Evolutionary conservation across 352 stramenopile genomes (phyloP).

Genomic region (Pythium monospermum): DNA sequence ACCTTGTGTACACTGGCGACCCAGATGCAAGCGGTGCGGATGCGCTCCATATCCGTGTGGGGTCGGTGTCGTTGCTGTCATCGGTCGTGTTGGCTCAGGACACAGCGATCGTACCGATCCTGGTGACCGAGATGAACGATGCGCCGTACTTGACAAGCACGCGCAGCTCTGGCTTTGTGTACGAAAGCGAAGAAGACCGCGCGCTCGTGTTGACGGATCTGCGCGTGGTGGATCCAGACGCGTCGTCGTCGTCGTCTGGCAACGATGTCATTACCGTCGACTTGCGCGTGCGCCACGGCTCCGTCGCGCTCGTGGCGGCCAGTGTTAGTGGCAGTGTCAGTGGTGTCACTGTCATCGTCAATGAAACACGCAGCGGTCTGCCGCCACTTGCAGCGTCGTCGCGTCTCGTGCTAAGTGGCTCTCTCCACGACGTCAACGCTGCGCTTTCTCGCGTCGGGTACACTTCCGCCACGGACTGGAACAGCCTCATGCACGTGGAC

Average conservation of each 20-base stretch:
- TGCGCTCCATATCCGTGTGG: conserved; percentile 29
- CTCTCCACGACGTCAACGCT: conserved; percentile 35
- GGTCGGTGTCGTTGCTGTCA: not conserved
- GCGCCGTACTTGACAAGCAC: conserved; percentile 44
- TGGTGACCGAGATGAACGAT: conserved; percentile 55
- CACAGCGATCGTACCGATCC: conserved; percentile 35
- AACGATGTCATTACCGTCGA: conserved; percentile 24
- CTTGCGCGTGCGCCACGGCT: conserved; percentile 28
- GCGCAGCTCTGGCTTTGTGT: conserved; percentile 33
- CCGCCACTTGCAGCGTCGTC: not conserved
- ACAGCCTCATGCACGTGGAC: conserved; percentile 33
- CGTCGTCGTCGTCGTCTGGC: not conserved
- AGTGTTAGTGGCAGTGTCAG: not conserved
- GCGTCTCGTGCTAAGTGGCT: conserved; percentile 24
- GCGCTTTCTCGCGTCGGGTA: conserved; percentile 43
- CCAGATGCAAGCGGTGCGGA: conserved; percentile 44
- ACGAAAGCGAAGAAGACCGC: conserved; percentile 50
- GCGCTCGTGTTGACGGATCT: conserved; percentile 43
- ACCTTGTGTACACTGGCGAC: conserved; percentile 34
- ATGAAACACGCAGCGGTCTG: not conserved
- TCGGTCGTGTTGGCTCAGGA: no score
- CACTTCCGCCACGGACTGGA: conserved; percentile 58
- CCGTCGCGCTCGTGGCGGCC: conserved; percentile 30
- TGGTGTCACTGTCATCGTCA: not conserved
- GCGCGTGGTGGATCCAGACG: conserved; percentile 42